Evolutionary conservation across 2,329 filamentous ascomycete genomes (phyloP), one percentile per base, ranked within the genome.

Genomic region (Alternaria sp.): DNA sequence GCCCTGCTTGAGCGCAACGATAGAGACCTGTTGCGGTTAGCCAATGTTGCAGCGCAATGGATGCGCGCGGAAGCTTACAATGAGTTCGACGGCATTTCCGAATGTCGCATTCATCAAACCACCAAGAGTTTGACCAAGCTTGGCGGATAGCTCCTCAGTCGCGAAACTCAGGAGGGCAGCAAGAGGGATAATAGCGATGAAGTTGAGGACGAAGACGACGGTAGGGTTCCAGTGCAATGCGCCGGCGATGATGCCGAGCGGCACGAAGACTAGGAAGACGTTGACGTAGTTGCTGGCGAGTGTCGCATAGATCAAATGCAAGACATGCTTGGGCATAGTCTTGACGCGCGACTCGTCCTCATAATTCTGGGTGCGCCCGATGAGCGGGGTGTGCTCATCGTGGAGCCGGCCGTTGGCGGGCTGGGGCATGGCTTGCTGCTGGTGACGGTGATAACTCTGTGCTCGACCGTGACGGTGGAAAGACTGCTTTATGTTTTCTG

Each of bases 1-100:
- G 67, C 89, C 89, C 72, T 96, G 89, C 69, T 85, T 88, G 49
- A 99, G 86, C 17, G 96, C 96, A 67, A 98, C 91, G 71, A 98
- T 95, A 79, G 93, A 97, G 77, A 97, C 92, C 92, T 95, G 76
- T 10, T 9, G 2, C 19, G 5, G 53, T 50, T 57, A 63, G 67
- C 15, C n/a, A 50, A 66, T 51, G 50, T 44, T 12, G 15, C 25
- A 28, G 63, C 28, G 55, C 46, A 32, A 28, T 40, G 25, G 5
- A 25, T 43, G 30, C 19, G 43, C 23, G 45, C 47, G 59, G 13
- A 30, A 13, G 67, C 74, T 66, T 62, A 91, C 91, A 82, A 93
- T 93, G 67, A 94, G 80, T 78, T 94, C 91, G 55, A 94, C 91
- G 13, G 90, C 91, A 80, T 93, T 93, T 72, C 91, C 91, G 79